Evolutionary conservation across 2,329 filamentous ascomycete species (phyloP).

Genomic region (Nemania sp.): DNA sequence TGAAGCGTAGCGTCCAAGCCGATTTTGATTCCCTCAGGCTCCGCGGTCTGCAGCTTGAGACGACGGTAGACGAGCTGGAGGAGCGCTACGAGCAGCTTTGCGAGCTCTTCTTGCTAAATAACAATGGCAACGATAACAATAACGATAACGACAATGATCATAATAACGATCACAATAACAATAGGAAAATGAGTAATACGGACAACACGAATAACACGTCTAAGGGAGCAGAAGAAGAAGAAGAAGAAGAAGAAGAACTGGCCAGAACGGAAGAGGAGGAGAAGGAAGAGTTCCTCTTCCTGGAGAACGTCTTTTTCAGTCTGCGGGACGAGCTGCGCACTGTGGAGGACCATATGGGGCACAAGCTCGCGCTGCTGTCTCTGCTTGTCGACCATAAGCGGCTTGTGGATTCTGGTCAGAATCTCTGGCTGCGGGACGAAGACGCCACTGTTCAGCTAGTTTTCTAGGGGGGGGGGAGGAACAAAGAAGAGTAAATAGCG

Average conservation of each 20-base stretch:
- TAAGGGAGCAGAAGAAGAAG: no score
- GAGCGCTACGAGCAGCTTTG: background rate
- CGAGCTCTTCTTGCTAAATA: background rate
- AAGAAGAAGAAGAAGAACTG: no score
- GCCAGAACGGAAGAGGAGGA: background rate
- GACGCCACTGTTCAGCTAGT: slow-evolving; percentile 8
- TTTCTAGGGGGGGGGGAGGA: background rate
- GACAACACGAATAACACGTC: no score
- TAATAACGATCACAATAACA: no score
- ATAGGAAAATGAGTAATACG: no score
- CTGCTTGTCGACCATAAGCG: background rate
- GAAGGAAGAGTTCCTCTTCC: background rate
- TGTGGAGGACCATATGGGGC: slow-evolving; percentile 3
- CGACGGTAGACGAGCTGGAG: background rate
- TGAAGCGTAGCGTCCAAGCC: background rate
- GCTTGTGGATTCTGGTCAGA: background rate
- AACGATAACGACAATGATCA: no score
- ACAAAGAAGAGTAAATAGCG: background rate
- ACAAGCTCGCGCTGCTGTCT: slow-evolving; percentile 4
- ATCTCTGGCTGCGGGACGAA: background rate
- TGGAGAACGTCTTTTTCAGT: background rate
- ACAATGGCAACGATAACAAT: background rate
- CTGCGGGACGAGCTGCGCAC: slow-evolving; percentile 1
- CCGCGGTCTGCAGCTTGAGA: background rate
- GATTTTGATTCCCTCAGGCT: slow-evolving; percentile 6